phyloP scores from a whole-genome alignment of 1,139 yeast species.

The Geotrichum candidum region DNA sequence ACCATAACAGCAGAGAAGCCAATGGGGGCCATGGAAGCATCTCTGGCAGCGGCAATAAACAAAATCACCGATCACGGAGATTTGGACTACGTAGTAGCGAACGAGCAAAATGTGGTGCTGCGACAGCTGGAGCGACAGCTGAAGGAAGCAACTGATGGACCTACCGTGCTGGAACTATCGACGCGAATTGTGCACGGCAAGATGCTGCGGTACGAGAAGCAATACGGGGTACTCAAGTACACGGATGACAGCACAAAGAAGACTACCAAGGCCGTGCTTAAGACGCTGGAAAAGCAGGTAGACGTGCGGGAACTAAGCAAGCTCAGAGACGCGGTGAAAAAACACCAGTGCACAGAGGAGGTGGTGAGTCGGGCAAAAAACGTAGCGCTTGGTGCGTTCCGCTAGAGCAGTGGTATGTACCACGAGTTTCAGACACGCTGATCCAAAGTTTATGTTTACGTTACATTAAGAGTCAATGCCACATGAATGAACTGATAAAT shows the following conservation, averaged over 20 bases:
- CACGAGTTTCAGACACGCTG: neutral
- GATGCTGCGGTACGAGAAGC: conserved; percentile 11
- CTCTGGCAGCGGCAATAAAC: neutral
- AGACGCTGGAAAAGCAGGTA: conserved; percentile 16
- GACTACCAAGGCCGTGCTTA: conserved; percentile 20
- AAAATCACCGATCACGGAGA: neutral
- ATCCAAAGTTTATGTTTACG: neutral
- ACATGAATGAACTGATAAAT: neutral
- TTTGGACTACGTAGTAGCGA: conserved; percentile 5
- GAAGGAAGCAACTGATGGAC: conserved; percentile 24
- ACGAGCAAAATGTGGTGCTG: conserved; percentile 16
- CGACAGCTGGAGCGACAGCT: conserved; percentile 20
- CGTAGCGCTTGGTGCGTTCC: conserved; percentile 1
- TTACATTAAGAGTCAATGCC: neutral
- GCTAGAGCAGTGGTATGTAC: neutral
- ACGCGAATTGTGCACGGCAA: conserved; percentile 24
- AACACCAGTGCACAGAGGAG: conserved; percentile 1
- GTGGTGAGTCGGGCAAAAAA: neutral
- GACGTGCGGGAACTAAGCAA: neutral
- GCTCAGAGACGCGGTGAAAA: conserved; percentile 21
- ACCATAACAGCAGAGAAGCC: neutral
- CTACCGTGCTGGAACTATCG: conserved; percentile 29
- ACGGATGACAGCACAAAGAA: conserved; percentile 33
- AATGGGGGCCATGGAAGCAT: neutral
- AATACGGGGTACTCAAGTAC: conserved; percentile 25